Conservation (phyloP, 2,329 filamentous ascomycete genomes). For the Neofusicoccum laricinum region DNA sequence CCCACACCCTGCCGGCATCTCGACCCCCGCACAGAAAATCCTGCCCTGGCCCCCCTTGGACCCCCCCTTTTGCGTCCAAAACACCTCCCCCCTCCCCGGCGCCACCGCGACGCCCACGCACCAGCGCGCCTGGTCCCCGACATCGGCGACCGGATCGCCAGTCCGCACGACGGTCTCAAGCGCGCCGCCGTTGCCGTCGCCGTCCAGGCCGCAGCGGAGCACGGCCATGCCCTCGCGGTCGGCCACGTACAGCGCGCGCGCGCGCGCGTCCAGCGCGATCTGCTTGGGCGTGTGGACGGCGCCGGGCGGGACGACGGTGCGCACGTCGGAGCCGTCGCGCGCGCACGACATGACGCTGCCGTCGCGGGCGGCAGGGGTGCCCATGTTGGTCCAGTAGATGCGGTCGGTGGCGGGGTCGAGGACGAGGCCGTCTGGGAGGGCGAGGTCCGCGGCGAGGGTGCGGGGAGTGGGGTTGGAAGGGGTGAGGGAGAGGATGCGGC, state of each 20-base stretch:
- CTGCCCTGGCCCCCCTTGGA: slow-evolving; percentile 51
- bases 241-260: slow-evolving; percentile 36
- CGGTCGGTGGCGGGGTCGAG: slow-evolving; percentile 20
- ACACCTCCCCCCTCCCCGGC: slow-evolving; percentile 45
- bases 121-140: slow-evolving; percentile 42
- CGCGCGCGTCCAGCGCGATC: slow-evolving; percentile 30
- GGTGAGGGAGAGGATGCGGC: neutral
- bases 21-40: slow-evolving; percentile 52
- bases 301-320: slow-evolving; percentile 44
- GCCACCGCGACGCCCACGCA: slow-evolving; percentile 57
- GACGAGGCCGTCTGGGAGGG: slow-evolving; percentile 32
- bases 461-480: neutral
- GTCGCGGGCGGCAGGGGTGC: slow-evolving; percentile 27
- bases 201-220: slow-evolving; percentile 34
- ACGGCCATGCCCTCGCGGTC: slow-evolving; percentile 44
- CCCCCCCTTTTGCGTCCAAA: slow-evolving; percentile 60
- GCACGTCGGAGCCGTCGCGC: slow-evolving; percentile 48
- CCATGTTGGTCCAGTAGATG: slow-evolving; percentile 33
- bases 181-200: no score
- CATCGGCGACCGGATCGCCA: slow-evolving; percentile 24
- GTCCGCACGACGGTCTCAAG: slow-evolving; percentile 40
- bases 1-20: slow-evolving; percentile 34
- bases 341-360: slow-evolving; percentile 45
- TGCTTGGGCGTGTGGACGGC: slow-evolving; percentile 51
- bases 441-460: neutral